A percentile compares a stretch with the other conserved stretches of the same genome.
Evolutionary conservation across 805 yeast species (phyloP).

Genomic region (Hanseniaspora jakobsenii): DNA sequence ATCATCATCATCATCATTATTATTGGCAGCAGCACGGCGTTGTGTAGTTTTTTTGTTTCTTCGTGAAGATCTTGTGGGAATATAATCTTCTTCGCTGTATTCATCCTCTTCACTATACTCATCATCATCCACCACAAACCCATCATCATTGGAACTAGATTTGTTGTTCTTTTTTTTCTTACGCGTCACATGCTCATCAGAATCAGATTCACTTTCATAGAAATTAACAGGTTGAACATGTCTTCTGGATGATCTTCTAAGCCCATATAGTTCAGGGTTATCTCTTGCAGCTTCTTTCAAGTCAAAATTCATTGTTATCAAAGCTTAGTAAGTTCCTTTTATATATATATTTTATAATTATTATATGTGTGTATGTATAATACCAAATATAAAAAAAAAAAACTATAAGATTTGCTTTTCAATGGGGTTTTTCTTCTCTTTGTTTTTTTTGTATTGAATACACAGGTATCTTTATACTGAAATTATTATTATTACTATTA

Average conservation of each 20-base stretch:
- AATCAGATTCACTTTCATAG: constrained; percentile 16
- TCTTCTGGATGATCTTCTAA: constrained; percentile 57
- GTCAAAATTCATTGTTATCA: constrained; percentile 19
- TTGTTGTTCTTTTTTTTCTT: constrained; percentile 12
- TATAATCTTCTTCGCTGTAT: no score
- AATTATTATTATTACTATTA: no score
- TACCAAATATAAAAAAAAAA: no score
- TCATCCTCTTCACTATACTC: constrained; percentile 18
- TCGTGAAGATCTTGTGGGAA: no score
- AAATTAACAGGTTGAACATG: constrained; percentile 24
- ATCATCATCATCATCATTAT: constrained; percentile 25
- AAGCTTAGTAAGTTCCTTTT: no score
- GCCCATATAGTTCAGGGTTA: constrained; percentile 74
- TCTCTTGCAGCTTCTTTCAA: constrained; percentile 45
- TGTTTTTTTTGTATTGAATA: no score
- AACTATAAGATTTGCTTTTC: no score
- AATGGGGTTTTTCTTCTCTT: no score
- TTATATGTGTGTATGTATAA: no score
- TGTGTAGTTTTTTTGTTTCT: constrained; percentile 26
- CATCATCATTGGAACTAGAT: constrained; percentile 18
- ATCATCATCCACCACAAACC: constrained; percentile 22
- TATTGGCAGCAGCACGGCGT: constrained; percentile 24
- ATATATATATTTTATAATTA: no score
- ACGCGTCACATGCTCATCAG: constrained; percentile 25
- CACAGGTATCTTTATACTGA: no score